Evolutionary conservation across 768 basidiomycete genomes (phyloP), one percentile per base, ranked within the genome.

Genomic region (Podaxis sp.): DNA sequence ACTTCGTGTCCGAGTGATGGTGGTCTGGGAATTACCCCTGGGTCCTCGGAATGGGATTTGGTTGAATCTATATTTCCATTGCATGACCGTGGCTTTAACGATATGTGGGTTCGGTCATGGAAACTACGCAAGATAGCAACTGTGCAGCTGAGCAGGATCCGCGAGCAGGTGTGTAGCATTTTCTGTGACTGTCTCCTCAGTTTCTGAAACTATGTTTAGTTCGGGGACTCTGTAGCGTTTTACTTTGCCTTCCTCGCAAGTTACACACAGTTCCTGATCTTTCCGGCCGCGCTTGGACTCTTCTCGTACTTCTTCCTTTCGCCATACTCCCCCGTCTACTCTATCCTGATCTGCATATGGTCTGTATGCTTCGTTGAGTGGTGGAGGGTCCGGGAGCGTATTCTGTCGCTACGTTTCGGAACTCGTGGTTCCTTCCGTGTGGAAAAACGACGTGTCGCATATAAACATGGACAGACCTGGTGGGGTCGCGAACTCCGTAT

Each of bases 191-290:
- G 9, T 27, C 28, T 27, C 16, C 48, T 13, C 9, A 35, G 54
- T 42, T 28, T 11, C 59, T 44, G 42, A 44, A 3, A 4, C 42
- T 44, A 21, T 13, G 40, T 55, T 18, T 63, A 76, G 83, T 93
- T 92, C 64, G 94, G 94, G 10, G 91, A 91, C 68, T 80, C 85
- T 0, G 75, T 94, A 14, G 91, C 93, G 1, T 81, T 93, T 37
- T 95, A 99, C 75, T 98, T 95, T 73, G 83, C 85, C 52, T 97
- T 96, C 77, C 81, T 98, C 16, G 82, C 85, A 5, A 84, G 86
- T 47, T 98, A 98, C 75, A 90, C 95, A 0, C 82, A 83, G 47
- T 86, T 88, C 36, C 85, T 98, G 47, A 66, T 88, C 23, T 83
- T 93, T 65, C 91, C 95, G 2, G 86, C 94, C 1, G 69, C 74